Conservation (phyloP, 306 rosid genomes). For the Corylus heterophylla region DNA sequence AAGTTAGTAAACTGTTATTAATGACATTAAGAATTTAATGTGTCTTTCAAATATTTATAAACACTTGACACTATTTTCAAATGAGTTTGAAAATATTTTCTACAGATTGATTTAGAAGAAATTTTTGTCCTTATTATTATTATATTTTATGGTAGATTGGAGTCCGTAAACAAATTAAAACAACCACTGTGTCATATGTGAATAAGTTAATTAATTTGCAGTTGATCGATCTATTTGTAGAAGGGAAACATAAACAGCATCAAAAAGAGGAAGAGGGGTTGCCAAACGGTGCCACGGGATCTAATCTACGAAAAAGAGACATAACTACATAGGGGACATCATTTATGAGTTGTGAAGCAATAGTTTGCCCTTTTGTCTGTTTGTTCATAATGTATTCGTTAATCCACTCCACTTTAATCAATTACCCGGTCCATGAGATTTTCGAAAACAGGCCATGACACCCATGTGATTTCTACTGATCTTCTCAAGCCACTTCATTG, state of each 20-base stretch:
- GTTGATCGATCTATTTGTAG: background rate
- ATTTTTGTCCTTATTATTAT: no score
- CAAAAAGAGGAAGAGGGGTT: no score
- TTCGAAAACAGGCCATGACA: background rate
- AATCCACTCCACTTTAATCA: background rate
- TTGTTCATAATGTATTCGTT: conserved; percentile 3
- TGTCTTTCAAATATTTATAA: no score
- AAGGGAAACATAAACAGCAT: no score
- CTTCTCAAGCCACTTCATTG: conserved; percentile 30
- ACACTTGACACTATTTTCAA: no score
- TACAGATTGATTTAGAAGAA: no score
- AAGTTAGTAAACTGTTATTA: no score
- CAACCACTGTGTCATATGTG: background rate
- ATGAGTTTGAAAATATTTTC: no score
- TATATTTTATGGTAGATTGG: no score
- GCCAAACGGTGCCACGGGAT: no score
- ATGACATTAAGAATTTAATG: no score
- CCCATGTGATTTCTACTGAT: conserved; percentile 27
- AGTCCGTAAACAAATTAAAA: no score
- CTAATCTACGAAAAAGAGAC: background rate
- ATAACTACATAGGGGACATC: background rate
- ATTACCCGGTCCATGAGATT: conserved; percentile 32
- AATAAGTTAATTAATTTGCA: background rate
- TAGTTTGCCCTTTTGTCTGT: conserved; percentile 1
- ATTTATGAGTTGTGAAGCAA: conserved; percentile 26